Evolutionary conservation across 1,139 yeast species (phyloP).

Genomic region (Meyerozyma smithsonii): DNA sequence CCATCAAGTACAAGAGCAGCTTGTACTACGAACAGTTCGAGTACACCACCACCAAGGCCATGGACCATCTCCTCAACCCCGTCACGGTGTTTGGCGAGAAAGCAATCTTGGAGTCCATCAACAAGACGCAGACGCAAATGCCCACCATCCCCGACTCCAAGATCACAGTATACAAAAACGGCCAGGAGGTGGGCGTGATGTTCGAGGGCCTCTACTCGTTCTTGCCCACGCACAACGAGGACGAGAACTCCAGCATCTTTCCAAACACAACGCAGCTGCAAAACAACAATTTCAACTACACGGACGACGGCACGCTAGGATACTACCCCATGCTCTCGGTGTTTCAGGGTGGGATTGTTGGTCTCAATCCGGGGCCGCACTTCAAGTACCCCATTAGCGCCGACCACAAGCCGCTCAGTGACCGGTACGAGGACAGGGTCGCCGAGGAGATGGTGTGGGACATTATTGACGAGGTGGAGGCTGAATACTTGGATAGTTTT

Average conservation of each 20-base stretch:
- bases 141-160: slow-evolving; percentile 53
- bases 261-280: slow-evolving; percentile 43
- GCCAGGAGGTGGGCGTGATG: slow-evolving; percentile 58
- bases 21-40: slow-evolving; percentile 84
- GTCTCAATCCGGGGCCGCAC: slow-evolving; percentile 66
- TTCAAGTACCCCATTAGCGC: slow-evolving; percentile 43
- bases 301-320: slow-evolving; percentile 82
- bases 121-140: slow-evolving; percentile 18
- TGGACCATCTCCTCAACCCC: slow-evolving; percentile 75
- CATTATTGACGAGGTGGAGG: slow-evolving; percentile 79
- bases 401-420: slow-evolving; percentile 43
- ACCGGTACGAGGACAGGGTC: slow-evolving; percentile 62
- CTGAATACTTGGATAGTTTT: slow-evolving; percentile 49
- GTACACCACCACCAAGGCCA: slow-evolving; percentile 68
- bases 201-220: slow-evolving; percentile 71
- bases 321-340: slow-evolving; percentile 89
- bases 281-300: slow-evolving; percentile 44
- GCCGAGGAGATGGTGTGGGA: slow-evolving; percentile 85
- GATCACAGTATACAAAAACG: slow-evolving; percentile 73
- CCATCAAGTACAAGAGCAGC: slow-evolving; percentile 75
- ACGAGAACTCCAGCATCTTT: slow-evolving; percentile 20
- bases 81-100: slow-evolving; percentile 66
- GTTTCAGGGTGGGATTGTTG: slow-evolving; percentile 73
- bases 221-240: slow-evolving; percentile 47
- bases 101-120: slow-evolving; percentile 37